phyloP scores from a whole-genome alignment of 768 basidiomycete species.

The Amanita pseudoporphyria region DNA sequence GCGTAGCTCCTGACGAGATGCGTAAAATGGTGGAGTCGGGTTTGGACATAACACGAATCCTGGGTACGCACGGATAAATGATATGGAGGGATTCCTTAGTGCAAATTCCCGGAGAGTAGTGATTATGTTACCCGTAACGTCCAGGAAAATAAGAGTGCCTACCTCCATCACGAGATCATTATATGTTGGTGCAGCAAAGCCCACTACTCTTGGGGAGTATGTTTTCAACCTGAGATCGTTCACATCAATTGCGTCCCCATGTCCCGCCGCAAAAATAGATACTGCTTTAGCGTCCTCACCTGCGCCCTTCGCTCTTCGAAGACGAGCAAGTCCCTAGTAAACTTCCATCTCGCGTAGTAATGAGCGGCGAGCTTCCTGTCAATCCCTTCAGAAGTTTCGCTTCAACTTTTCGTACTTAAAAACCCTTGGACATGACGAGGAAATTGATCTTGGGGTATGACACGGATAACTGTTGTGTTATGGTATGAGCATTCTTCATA shows the following conservation, averaged over 20 bases:
- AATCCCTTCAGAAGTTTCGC: slow-evolving; percentile 35
- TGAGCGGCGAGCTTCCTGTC: slow-evolving; percentile 32
- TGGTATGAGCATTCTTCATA: slow-evolving; percentile 38
- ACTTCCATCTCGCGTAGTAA: slow-evolving; percentile 40
- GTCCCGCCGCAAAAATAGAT: slow-evolving; percentile 28
- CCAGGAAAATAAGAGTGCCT: slow-evolving; percentile 7
- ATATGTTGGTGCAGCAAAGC: slow-evolving; percentile 30
- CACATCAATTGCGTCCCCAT: slow-evolving; percentile 28
- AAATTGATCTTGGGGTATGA: slow-evolving; percentile 41
- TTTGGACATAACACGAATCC: slow-evolving; percentile 23
- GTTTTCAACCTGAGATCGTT: slow-evolving; percentile 42
- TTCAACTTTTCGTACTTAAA: slow-evolving; percentile 25
- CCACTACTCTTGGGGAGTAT: too few species aligned
- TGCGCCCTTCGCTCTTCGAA: slow-evolving; percentile 32
- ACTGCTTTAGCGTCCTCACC: slow-evolving; percentile 43
- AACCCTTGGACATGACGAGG: slow-evolving; percentile 37
- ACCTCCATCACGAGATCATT: slow-evolving; percentile 50
- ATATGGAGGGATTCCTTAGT: slow-evolving; percentile 19
- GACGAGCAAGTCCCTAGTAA: slow-evolving; percentile 34
- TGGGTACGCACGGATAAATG: slow-evolving; percentile 28
- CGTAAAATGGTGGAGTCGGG: slow-evolving; percentile 19
- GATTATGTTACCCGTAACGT: background rate
- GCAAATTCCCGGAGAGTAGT: slow-evolving; percentile 20
- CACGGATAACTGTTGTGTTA: slow-evolving; percentile 19
- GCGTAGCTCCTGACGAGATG: slow-evolving; percentile 12